Evolutionary conservation across 805 yeast species (phyloP).

Genomic region (Wickerhamomyces xylosicus): DNA sequence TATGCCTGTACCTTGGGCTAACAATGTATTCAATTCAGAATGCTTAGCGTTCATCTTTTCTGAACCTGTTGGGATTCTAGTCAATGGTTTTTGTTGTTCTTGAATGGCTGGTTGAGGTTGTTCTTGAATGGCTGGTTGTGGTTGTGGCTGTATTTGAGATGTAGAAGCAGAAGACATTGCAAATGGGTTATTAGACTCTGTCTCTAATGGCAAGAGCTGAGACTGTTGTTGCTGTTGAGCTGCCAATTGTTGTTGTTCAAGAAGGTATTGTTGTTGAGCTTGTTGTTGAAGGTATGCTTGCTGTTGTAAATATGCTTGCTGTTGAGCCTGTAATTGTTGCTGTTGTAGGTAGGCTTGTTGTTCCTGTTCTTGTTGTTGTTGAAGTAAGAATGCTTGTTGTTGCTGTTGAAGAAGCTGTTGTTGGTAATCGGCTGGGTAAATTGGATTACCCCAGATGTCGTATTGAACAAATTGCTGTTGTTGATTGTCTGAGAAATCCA

Average conservation of each 20-base stretch:
- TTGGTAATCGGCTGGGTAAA: slow-evolving; percentile 12
- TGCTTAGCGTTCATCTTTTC: slow-evolving; percentile 44
- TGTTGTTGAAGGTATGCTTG: slow-evolving; percentile 19
- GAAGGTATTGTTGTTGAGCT: slow-evolving; percentile 31
- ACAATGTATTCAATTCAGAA: slow-evolving; percentile 66
- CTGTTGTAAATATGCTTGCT: slow-evolving; percentile 24
- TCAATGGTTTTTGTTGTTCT: slow-evolving; percentile 25
- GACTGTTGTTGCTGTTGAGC: slow-evolving; percentile 18
- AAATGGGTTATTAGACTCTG: slow-evolving; percentile 76
- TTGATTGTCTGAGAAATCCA: slow-evolving; percentile 40
- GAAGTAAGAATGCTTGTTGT: slow-evolving; percentile 13
- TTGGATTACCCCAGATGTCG: slow-evolving; percentile 21
- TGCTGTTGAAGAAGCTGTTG: slow-evolving; percentile 12
- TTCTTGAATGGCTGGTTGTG: slow-evolving; percentile 10
- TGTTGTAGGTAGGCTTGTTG: slow-evolving; percentile 25
- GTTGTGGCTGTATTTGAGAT: slow-evolving; percentile 4
- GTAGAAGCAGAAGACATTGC: slow-evolving; percentile 27
- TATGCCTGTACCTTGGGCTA: slow-evolving; percentile 82
- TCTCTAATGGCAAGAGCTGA: slow-evolving; percentile 42
- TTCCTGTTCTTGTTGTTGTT: slow-evolving; percentile 15
- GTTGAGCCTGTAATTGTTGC: slow-evolving; percentile 26
- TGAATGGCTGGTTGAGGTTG: slow-evolving; percentile 14
- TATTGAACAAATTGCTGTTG: slow-evolving; percentile 19
- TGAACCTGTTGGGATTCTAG: slow-evolving; percentile 40
- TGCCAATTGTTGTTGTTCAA: slow-evolving; percentile 9